Conservation (phyloP, 2,329 filamentous ascomycete species). For the Tolypocladium nubicola region DNA sequence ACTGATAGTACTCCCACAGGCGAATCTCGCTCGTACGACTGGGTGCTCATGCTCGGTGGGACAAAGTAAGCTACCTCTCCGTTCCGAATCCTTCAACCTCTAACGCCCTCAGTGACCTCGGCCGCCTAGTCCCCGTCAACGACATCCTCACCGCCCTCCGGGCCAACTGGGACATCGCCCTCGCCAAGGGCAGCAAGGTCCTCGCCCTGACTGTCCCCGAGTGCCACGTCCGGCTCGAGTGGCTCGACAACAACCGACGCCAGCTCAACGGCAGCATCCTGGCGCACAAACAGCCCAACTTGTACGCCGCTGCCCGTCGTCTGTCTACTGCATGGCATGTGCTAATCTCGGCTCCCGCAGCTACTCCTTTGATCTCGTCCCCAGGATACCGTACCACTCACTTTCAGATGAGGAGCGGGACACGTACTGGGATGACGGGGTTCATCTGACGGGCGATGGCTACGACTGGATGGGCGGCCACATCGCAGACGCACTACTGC, state of each 20-base stretch:
- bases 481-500: conserved; percentile 41
- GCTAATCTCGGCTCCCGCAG: conserved; percentile 23
- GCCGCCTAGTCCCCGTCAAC: conserved; percentile 21
- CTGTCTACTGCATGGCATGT: background rate
- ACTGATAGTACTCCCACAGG: conserved; percentile 6
- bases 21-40: conserved; percentile 34
- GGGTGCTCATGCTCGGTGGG: conserved; percentile 52
- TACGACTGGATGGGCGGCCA: conserved; percentile 53
- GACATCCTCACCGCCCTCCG: conserved; percentile 39
- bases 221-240: conserved; percentile 18
- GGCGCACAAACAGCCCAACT: conserved; percentile 34
- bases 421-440: conserved; percentile 48
- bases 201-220: conserved; percentile 56
- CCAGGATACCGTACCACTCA: conserved; percentile 40
- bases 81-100: background rate
- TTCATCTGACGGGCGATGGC: conserved; percentile 47
- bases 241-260: conserved; percentile 24
- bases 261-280: conserved; percentile 44
- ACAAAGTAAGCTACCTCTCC: conserved; percentile 39
- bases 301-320: conserved; percentile 30
- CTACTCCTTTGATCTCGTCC: conserved; percentile 44
- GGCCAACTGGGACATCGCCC: conserved; percentile 37
- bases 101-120: conserved; percentile 36
- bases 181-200: conserved; percentile 40
- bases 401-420: conserved; percentile 34